Evolutionary conservation across 148 eudicot genomes (phyloP).

Genomic region (Beta vulgaris): DNA sequence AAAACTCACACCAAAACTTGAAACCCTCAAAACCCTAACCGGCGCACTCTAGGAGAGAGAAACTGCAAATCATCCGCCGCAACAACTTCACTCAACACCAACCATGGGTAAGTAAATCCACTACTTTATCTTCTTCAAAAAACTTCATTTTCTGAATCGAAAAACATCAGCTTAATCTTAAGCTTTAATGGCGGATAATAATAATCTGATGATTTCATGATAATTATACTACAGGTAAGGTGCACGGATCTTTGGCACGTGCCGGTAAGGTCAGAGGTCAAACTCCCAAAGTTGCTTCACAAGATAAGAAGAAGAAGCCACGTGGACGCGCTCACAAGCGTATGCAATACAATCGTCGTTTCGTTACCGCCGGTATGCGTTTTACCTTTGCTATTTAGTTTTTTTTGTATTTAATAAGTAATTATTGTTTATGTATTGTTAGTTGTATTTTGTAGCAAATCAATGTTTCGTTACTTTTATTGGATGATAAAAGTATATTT

Average conservation of each 20-base stretch:
- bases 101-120: conserved; percentile 11
- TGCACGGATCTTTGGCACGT: conserved; percentile 95
- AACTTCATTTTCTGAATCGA: too few species aligned
- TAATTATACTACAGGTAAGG: conserved; percentile 52
- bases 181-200: background rate
- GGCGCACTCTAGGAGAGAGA: background rate
- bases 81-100: background rate
- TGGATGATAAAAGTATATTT: background rate
- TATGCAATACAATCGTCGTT: conserved; percentile 80
- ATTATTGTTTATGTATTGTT: background rate
- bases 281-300: conserved; percentile 82
- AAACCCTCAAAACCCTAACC: background rate
- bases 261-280: conserved; percentile 97
- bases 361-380: conserved; percentile 76
- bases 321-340: conserved; percentile 96
- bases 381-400: background rate
- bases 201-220: background rate
- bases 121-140: background rate
- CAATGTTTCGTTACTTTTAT: background rate
- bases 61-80: background rate
- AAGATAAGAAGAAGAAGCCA: conserved; percentile 97
- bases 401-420: background rate
- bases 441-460: background rate
- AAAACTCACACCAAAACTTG: too few species aligned
- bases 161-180: background rate